Evolutionary conservation across 1,139 yeast genomes (phyloP), one percentile per base, ranked within the genome.

Genomic region (Wickerhamomyces sp.): DNA sequence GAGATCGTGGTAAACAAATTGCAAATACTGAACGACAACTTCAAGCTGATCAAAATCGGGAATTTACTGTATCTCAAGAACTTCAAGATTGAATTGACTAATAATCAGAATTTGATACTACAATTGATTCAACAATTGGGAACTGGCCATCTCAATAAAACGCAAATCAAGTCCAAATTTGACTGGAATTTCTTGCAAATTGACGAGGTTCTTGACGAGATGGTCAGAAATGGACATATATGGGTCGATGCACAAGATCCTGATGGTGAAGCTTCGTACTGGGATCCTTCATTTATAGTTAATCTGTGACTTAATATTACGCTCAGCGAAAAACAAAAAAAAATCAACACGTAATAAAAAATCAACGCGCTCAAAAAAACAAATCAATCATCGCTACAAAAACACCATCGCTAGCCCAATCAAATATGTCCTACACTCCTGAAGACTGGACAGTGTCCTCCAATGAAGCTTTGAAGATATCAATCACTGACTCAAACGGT

Each of bases 371-470:
- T 10, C 8, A 29, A 6, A 9, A 8, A 18, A 26, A 9, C 4
- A 2, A 13, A 10, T 2, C 13, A 7, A 34, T 13, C 15, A 14
- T 34, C 27, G 15, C 23, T 18, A 13, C 13, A 23, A 18, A 14
- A 18, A 13, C 13, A 34, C 9, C 15, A 13, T 11, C 34, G 13
- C 10, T 14, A 13, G n/a, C 35, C 35, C 37, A 15, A 4, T 26
- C 13, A 13, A 29, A 18, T 9, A 53, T 51, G 55, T 48, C 57
- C 1, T 66, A 63, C 47, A 63, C 66, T 41, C 74, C 90, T 1
- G 86, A 81, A 51, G 63, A 72, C 14, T 85, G 93, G 93, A 82
- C 89, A 0, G 59, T 66, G 6, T 79, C 85, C 13, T 76, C 95
- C 39, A 87, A 81, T 48, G 83, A 81, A 10, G 83, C 81, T 0